Evolutionary conservation across 2,329 filamentous ascomycete genomes (phyloP).

Genomic region (Botrytis byssoidea): DNA sequence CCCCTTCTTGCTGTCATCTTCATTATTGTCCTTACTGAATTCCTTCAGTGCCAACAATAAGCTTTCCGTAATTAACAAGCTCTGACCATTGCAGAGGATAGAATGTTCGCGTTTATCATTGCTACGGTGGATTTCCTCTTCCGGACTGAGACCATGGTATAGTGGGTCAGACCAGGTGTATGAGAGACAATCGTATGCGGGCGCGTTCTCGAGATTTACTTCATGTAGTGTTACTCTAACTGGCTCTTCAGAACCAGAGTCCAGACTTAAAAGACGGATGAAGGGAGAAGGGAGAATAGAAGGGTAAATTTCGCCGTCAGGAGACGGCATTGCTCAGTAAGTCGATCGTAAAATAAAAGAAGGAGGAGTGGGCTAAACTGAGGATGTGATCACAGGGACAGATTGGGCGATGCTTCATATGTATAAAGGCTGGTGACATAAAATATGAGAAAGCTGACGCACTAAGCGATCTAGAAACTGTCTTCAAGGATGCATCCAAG

Average conservation of each 20-base stretch:
- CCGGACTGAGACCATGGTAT: constrained; percentile 9
- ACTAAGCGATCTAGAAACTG: no score
- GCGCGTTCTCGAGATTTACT: neutral
- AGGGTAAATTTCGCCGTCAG: neutral
- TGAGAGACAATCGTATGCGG: constrained; percentile 20
- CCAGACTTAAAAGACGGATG: constrained; percentile 11
- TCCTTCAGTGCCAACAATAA: neutral
- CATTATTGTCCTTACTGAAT: neutral
- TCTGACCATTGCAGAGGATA: constrained; percentile 10
- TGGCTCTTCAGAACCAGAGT: constrained; percentile 6
- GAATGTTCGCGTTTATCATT: neutral
- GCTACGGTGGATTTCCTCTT: constrained; percentile 2
- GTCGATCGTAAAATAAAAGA: neutral
- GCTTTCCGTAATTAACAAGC: neutral
- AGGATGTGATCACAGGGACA: neutral
- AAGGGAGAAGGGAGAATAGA: neutral
- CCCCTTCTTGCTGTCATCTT: neutral
- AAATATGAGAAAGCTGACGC: neutral
- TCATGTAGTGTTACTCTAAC: constrained; percentile 10
- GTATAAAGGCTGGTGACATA: neutral
- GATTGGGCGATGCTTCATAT: neutral
- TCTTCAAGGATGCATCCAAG: neutral
- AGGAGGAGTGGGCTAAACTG: neutral
- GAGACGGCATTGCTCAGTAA: neutral
- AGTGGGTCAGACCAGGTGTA: constrained; percentile 22